Conservation (phyloP, 768 basidiomycete species). For the Amanita pallidorosea region DNA sequence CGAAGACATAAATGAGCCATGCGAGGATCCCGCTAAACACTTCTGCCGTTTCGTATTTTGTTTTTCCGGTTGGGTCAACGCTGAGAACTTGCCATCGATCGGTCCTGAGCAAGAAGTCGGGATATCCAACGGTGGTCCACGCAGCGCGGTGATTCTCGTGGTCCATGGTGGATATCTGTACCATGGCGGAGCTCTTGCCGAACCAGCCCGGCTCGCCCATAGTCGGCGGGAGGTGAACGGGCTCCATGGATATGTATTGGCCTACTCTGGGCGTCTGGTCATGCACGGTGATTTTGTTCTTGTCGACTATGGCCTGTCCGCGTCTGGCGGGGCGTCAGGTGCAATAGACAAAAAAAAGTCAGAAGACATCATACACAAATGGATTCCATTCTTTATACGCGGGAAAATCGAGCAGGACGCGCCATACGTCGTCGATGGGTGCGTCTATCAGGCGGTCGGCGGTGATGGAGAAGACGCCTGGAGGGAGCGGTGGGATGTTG, state of each 20-base stretch:
- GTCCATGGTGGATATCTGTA: conserved; percentile 21
- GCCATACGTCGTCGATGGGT: conserved; percentile 39
- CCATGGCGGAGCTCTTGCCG: conserved; percentile 16
- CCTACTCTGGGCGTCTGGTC: conserved; percentile 7
- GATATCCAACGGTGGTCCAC: conserved; percentile 17
- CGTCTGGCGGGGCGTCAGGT: background rate
- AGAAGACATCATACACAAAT: conserved; percentile 2
- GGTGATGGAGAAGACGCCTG: conserved; percentile 25
- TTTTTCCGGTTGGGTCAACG: conserved; percentile 10
- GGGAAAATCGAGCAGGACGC: conserved; percentile 36
- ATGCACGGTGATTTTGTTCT: background rate
- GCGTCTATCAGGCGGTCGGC: conserved; percentile 35
- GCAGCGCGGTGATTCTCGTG: conserved; percentile 13
- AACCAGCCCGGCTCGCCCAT: conserved; percentile 13
- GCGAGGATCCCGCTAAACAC: conserved; percentile 15
- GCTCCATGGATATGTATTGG: conserved; percentile 17
- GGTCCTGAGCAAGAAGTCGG: conserved; percentile 15
- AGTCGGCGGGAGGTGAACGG: conserved; percentile 20
- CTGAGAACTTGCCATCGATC: conserved; percentile 20
- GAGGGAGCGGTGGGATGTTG: conserved; percentile 17
- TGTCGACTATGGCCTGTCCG: background rate
- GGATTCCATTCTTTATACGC: conserved; percentile 33
- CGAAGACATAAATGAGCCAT: conserved; percentile 14
- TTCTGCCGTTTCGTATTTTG: conserved; percentile 21
- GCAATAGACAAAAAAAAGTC: background rate